Evolutionary conservation across 306 rosid genomes (phyloP), one percentile per base, ranked within the genome.

Genomic region (Pachyrhizus erosus): DNA sequence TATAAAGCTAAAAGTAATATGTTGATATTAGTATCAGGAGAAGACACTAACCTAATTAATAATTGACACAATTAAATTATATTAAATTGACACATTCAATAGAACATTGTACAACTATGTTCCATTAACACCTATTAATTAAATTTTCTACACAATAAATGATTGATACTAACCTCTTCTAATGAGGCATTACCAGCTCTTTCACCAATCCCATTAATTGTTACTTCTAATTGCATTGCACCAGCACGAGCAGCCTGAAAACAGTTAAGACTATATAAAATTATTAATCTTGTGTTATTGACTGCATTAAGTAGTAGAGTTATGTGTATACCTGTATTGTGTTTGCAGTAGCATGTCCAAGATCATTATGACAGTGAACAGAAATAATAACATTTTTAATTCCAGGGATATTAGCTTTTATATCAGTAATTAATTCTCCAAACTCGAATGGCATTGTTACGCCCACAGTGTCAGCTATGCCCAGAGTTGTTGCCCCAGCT

Each of bases 171-270:
- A 17, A 88, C 99, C 97, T 96, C 99, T 83, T 96, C 98, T 2
- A 96, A 39, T 5, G 99, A 88, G 52, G 98, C 98, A 90, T 96
- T 96, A 34, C 99, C 99, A 6, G 98, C 99, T 84, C 99, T 93
- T 87, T 96, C 99, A 78, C 99, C 99, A 70, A 96, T 96, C 27
- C 99, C 99, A 87, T 96, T 96, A 34, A 96, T 87, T 48, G 99
- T 92, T 48, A 96, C 97, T 87, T 96, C 99, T 71, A 96, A 34
- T 68, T 96, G 99, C 79, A 97, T 89, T 43, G 99, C 99, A 76
- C 99, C 99, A 43, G 88, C 88, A 70, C 90, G 84, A 61, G 97
- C 99, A 77, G 94, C 99, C 99, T 96, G 89, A 81, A 86, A 76
- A 39, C 46, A 24, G 2, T 24, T 26, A 61, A 80, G 37, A 81